phyloP scores from a whole-genome alignment of 192 early-diverging fungal species.

The Gonapodya prolifera region DNA sequence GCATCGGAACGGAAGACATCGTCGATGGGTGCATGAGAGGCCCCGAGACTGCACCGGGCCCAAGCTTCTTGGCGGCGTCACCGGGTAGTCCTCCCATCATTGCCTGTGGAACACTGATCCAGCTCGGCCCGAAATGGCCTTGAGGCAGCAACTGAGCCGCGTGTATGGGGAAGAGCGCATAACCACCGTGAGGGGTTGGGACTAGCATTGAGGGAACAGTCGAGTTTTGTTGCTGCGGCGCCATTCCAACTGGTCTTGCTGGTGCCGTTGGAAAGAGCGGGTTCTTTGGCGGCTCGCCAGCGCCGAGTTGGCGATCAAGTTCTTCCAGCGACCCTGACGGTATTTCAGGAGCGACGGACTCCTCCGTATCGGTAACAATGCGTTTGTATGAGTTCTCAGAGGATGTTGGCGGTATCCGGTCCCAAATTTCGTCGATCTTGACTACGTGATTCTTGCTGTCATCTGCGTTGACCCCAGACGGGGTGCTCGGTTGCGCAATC shows the following conservation, averaged over 20 bases:
- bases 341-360: neutral
- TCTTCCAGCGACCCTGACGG: neutral
- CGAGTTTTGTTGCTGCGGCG: neutral
- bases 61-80: neutral
- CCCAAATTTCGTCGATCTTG: neutral
- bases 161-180: neutral
- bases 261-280: neutral
- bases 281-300: neutral
- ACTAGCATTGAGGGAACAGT: neutral
- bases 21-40: neutral
- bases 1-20: neutral
- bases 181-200: neutral
- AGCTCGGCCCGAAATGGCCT: neutral
- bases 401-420: neutral
- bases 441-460: neutral
- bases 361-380: neutral
- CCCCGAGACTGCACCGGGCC: neutral
- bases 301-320: neutral
- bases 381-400: neutral
- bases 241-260: neutral
- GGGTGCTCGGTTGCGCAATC: too few species aligned
- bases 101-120: neutral
- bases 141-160: neutral
- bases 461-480: neutral
- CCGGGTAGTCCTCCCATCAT: neutral